Base-by-base conservation (phyloP, 257 asterid genomes). In the Nicotiana sylvestris region DNA sequence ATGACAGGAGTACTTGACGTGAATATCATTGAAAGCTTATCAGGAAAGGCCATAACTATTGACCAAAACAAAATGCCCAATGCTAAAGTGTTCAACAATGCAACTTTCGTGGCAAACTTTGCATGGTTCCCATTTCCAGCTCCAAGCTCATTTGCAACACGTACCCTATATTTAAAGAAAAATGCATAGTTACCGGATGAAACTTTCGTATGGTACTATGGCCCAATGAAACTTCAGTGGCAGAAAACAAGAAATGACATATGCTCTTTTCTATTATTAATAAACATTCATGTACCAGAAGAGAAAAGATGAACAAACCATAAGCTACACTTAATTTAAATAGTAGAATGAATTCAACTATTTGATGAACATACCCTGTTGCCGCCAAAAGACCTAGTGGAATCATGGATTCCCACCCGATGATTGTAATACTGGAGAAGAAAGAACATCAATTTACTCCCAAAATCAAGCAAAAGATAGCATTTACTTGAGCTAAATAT, bases 131-230 rank as follows among this genome's bases (percentile, higher is more conserved):
- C 85, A 53, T 89, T 87, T 65, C 89, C 91, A 18, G 93, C 92
- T 77, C 95, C 95, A 56, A 91, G 87, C 85, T 90, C 95, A 88
- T 85, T 87, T 66, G 95, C 95, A 43, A 91, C 93, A 9, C 91
- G 91, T 66, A 91, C 86, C 89, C 95, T 91, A 88, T 32, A 65
- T 82, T 55, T 77, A 74, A 7, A 56, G 32, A 39, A 72, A 57
- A 39, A n/a, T 32, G 9, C 10, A 65, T 32, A 58, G 78, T 46
- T 6, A 72, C 25, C 18, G 0, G 61, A 70, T 43, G 57, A 3
- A 72, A 43, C n/a, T 6, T 8, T 18, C 18, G 9, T 72, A 39
- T 29, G 2, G 12, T 33, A 43, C 60, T 43, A 72, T 21, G 46
- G 2, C 18, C 18, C 77, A 9, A 1, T 46, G 5, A 70, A 46